Percentiles rank a stretch among this genome's conserved stretches.
phyloP scores from a whole-genome alignment of 2,329 filamentous ascomycete species.

The Ophiosphaerella korrae region DNA sequence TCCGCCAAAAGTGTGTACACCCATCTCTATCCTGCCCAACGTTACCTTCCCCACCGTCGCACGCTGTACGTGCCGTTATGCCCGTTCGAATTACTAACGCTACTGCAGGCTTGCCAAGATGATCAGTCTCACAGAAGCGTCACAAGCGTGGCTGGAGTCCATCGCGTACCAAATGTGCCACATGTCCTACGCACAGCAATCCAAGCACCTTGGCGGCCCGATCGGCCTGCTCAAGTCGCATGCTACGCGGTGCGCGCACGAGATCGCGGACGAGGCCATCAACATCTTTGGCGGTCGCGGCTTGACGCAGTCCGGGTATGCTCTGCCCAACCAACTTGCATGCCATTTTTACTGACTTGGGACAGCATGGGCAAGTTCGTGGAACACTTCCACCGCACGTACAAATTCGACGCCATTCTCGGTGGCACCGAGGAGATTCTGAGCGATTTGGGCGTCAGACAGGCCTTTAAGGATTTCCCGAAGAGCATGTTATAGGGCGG shows the following conservation, averaged over 20 bases:
- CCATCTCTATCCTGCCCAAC: background rate
- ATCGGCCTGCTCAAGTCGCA: slow-evolving; percentile 84
- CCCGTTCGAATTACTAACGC: background rate
- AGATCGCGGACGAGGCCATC: slow-evolving; percentile 81
- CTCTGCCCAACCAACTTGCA: too few relatives aligned
- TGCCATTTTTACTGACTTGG: too few relatives aligned
- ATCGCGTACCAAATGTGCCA: slow-evolving; percentile 88
- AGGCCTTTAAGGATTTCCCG: slow-evolving; percentile 83
- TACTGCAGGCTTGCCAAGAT: slow-evolving; percentile 74
- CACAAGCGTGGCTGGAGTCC: slow-evolving; percentile 83
- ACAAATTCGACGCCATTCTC: slow-evolving; percentile 71
- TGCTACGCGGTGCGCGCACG: slow-evolving; percentile 75
- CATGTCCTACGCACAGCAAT: slow-evolving; percentile 79
- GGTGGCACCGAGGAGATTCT: slow-evolving; percentile 85
- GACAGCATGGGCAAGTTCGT: slow-evolving; percentile 73
- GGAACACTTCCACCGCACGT: slow-evolving; percentile 82
- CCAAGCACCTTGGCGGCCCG: slow-evolving; percentile 75
- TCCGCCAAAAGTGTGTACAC: slow-evolving; percentile 70
- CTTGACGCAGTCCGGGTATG: slow-evolving; percentile 71
- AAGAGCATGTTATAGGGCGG: slow-evolving; percentile 73
- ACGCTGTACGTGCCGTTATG: too few relatives aligned
- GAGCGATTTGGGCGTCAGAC: slow-evolving; percentile 78
- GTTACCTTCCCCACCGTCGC: background rate
- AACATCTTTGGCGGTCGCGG: slow-evolving; percentile 87
- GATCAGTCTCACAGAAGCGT: slow-evolving; percentile 81